These are phyloP conservation scores for Kwoniella pini DNA, from an alignment of 768 basidiomycete genomes.

Conservation along the genomic window DNA sequence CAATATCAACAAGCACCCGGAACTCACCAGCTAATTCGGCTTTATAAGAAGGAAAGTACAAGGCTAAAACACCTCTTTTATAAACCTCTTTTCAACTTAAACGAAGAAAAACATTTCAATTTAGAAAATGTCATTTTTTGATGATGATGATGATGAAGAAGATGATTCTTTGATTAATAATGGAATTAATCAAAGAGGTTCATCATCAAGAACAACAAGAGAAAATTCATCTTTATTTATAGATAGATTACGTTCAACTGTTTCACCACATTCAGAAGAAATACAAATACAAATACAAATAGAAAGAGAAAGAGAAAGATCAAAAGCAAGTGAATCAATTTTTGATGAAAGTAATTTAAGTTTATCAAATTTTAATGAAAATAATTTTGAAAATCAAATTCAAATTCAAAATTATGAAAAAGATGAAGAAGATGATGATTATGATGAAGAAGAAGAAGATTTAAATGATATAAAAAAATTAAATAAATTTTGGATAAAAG, in stretches of 20 bases:
- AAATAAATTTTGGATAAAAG: slow-evolving; percentile 43
- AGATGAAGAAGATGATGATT: slow-evolving; percentile 18
- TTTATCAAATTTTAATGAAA: not conserved
- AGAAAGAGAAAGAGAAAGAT: not conserved
- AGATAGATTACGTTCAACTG: slow-evolving; percentile 18
- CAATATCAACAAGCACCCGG: no score
- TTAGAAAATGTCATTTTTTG: slow-evolving; percentile 12
- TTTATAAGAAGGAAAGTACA: no score
- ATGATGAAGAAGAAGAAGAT: slow-evolving; percentile 19
- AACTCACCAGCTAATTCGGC: no score
- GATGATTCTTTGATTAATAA: not conserved
- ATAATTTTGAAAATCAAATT: not conserved
- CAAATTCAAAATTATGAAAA: not conserved
- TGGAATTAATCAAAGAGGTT: not conserved
- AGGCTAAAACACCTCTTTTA: no score
- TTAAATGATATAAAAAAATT: slow-evolving; percentile 45
- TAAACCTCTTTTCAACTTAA: no score
- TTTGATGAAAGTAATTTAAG: not conserved
- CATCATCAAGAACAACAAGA: not conserved
- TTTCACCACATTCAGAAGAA: slow-evolving; percentile 2
- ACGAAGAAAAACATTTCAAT: no score
- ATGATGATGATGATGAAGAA: slow-evolving; percentile 5
- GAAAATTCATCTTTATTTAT: slow-evolving; percentile 9
- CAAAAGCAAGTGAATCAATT: slow-evolving; percentile 13
- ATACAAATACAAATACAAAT: not conserved